Percentiles rank a stretch among this genome's conserved stretches.
Conservation (phyloP, 768 basidiomycete genomes). For the Antrodiella citrinella region DNA sequence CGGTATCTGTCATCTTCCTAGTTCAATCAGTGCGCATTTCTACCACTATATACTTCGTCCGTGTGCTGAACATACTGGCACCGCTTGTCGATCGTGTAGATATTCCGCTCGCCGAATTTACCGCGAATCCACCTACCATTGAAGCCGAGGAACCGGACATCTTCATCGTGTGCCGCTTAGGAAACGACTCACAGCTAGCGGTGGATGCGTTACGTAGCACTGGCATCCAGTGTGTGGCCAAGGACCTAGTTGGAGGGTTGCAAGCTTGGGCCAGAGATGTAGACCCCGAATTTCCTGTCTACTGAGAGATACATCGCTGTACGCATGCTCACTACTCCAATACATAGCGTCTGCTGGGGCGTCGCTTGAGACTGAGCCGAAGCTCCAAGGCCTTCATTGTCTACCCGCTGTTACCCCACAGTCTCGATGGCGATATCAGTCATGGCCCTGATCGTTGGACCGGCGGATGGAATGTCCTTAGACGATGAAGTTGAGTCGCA, state of each 20-base stretch:
- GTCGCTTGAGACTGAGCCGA: too few species aligned
- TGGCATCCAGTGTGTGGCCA: constrained; percentile 29
- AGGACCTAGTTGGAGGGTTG: constrained; percentile 77
- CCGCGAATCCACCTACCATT: constrained; percentile 48
- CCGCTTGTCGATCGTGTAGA: constrained; percentile 34
- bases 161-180: constrained; percentile 75
- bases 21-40: constrained; percentile 54
- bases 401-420: too few species aligned
- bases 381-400: too few species aligned
- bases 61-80: too few species aligned
- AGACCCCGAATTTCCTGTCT: constrained; percentile 73
- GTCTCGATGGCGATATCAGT: too few species aligned
- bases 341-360: too few species aligned
- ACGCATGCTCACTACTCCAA: too few species aligned
- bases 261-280: constrained; percentile 71
- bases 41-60: background rate
- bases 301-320: too few species aligned
- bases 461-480: too few species aligned
- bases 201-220: constrained; percentile 50
- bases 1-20: constrained; percentile 76
- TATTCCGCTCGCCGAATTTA: constrained; percentile 59
- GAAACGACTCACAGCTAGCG: constrained; percentile 91
- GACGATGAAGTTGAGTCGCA: too few species aligned
- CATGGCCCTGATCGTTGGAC: too few species aligned
- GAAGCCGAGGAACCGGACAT: constrained; percentile 18